Percentiles rank a stretch among this genome's conserved stretches.
Evolutionary conservation across 306 rosid species (phyloP).

Genomic region (Mimosa pudica): DNA sequence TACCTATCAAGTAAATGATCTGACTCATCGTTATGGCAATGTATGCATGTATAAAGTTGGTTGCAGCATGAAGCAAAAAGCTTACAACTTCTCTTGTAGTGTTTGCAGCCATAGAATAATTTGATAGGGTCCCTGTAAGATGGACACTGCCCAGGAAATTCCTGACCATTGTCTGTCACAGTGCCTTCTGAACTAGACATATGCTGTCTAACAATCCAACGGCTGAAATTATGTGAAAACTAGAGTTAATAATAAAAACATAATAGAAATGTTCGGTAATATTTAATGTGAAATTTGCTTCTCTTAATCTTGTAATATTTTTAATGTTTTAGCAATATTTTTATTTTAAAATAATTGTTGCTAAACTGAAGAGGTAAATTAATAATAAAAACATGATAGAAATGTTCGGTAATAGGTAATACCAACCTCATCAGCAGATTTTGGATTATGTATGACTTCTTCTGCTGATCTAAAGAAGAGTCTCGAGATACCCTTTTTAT

Average conservation of each 20-base stretch:
- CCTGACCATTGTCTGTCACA: conserved; percentile 50
- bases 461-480: conserved; percentile 67
- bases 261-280: conserved; percentile 9
- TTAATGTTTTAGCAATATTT: conserved; percentile 23
- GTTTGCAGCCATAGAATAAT: conserved; percentile 74
- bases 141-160: conserved; percentile 68
- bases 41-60: conserved; percentile 77
- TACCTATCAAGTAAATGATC: conserved; percentile 82
- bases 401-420: conserved; percentile 25
- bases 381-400: conserved; percentile 16
- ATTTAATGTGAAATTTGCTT: conserved; percentile 23
- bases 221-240: conserved; percentile 59
- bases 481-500: conserved; percentile 75
- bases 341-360: conserved; percentile 29
- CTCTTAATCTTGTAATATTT: not conserved
- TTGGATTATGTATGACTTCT: conserved; percentile 77
- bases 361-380: conserved; percentile 19
- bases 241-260: conserved; percentile 33
- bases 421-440: conserved; percentile 78
- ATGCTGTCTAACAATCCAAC: conserved; percentile 71
- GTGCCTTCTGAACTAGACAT: conserved; percentile 50
- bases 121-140: conserved; percentile 71
- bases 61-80: conserved; percentile 86
- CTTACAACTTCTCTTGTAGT: conserved; percentile 92
- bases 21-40: conserved; percentile 81